Evolutionary conservation across 768 basidiomycete genomes (phyloP), one percentile per base, ranked within the genome.

Genomic region (Holtermanniella nyarrowii): DNA sequence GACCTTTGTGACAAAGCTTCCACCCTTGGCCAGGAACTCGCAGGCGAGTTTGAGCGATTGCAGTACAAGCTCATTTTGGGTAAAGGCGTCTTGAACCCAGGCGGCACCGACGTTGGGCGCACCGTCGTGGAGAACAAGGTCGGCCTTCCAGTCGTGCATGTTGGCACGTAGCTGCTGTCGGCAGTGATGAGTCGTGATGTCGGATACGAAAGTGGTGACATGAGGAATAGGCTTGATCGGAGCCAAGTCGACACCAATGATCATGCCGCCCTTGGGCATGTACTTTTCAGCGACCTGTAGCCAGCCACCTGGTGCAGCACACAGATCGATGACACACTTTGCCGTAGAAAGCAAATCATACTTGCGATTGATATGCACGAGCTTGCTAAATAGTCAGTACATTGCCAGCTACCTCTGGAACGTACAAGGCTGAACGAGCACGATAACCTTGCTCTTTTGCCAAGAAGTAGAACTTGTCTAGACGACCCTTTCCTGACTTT

Each of bases 21-120:
- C 91, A 27, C 87, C 95, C 74, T 90, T 89, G 24, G 77, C 75
- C 52, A 99, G 78, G 68, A 97, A 97, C 63, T 96, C 91, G 48
- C 88, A 88, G 7, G 93, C 91, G 43, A 97, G 80, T 73, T 91
- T 95, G 62, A 96, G 75, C 73, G 83, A 85, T 84, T 86, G 90
- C 54, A 97, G 78, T 48, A 96, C 95, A 54, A 97, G 82, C 72
- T 99, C 95, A 25, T 88, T 88, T 68, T 99, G 95, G 56, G 82
- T 81, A 76, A 90, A 99, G 0, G 95, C 95, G 73, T 99, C 95
- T 71, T 97, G 95, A 58, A 96, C 81, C 95, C 95, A 99, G 12
- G 95, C 95, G 11, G 88, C 88, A 76, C 95, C 95, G 71, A 99
- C 95, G 71, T 99, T 99, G 21, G 95, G 95, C 39, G 95, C 95